Evolutionary conservation across 1,139 yeast genomes (phyloP).

Genomic region (Hanseniaspora sp.): DNA sequence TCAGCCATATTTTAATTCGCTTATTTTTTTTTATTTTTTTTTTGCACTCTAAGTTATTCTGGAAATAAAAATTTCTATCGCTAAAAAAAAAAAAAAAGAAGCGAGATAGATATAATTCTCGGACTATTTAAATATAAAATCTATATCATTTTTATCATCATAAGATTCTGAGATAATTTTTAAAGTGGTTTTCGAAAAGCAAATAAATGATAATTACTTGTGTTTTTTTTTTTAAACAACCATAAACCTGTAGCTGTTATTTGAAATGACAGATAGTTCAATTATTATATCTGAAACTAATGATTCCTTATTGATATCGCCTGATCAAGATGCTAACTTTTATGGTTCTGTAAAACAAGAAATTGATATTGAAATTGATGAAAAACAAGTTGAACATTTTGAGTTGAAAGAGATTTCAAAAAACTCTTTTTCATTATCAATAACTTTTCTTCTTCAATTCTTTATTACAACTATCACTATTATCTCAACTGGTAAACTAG

Average conservation of each 20-base stretch:
- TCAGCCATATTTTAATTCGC: neutral
- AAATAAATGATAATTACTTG: no score
- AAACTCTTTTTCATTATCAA: conserved; percentile 35
- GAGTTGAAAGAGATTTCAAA: conserved; percentile 13
- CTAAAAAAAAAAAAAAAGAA: neutral
- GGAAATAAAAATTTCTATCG: neutral
- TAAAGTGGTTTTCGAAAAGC: no score
- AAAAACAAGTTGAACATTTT: conserved; percentile 3
- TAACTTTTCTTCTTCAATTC: conserved; percentile 39
- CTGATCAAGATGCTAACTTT: neutral
- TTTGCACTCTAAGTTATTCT: neutral
- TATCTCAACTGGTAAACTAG: conserved; percentile 38
- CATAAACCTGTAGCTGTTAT: no score
- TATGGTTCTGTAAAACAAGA: neutral
- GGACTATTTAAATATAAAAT: no score
- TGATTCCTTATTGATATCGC: neutral
- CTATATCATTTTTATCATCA: no score
- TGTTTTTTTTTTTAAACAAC: no score
- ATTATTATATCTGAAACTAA: neutral
- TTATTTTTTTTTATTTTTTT: neutral
- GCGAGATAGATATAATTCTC: neutral
- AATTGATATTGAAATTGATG: neutral
- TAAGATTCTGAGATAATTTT: no score
- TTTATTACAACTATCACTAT: conserved; percentile 37
- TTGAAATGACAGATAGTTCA: conserved; percentile 4